A percentile compares a stretch with the other conserved stretches of the same genome.
Evolutionary conservation across 495 filamentous ascomycete genomes (phyloP).

Genomic region (Penicillium fimorum): DNA sequence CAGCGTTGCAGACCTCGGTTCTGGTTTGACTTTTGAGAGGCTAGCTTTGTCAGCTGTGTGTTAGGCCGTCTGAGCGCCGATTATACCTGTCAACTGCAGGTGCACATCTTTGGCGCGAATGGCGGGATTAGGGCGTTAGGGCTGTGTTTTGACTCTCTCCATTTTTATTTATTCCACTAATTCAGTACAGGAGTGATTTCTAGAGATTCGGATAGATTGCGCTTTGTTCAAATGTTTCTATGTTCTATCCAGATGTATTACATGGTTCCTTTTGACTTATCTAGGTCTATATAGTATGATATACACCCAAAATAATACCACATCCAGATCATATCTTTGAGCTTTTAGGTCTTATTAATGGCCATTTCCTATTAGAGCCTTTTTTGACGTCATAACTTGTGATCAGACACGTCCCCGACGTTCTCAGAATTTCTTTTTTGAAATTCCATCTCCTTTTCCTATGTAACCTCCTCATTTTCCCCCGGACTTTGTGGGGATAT

Average conservation of each 20-base stretch:
- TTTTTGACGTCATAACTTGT: slow-evolving; percentile 1
- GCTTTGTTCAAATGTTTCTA: too few species aligned
- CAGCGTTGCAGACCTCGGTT: not conserved
- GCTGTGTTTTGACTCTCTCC: not conserved
- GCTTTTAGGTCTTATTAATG: not conserved
- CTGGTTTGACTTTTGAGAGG: not conserved
- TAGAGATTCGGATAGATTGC: not conserved
- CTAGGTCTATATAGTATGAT: too few species aligned
- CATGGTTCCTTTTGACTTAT: too few species aligned
- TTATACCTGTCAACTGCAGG: not conserved
- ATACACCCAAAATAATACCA: too few species aligned
- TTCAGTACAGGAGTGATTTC: not conserved
- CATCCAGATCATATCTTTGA: too few species aligned
- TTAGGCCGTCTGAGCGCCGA: not conserved
- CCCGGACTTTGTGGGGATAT: not conserved
- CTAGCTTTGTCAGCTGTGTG: not conserved
- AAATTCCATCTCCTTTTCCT: not conserved
- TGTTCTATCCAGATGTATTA: too few species aligned
- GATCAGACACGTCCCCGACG: not conserved
- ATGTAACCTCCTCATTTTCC: slow-evolving; percentile 1
- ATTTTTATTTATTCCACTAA: not conserved
- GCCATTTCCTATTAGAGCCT: not conserved
- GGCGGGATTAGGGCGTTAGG: not conserved
- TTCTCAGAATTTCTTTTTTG: not conserved
- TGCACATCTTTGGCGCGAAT: slow-evolving; percentile 2